Conservation (phyloP, 768 basidiomycete genomes). For the Lactifluus echinatus region DNA sequence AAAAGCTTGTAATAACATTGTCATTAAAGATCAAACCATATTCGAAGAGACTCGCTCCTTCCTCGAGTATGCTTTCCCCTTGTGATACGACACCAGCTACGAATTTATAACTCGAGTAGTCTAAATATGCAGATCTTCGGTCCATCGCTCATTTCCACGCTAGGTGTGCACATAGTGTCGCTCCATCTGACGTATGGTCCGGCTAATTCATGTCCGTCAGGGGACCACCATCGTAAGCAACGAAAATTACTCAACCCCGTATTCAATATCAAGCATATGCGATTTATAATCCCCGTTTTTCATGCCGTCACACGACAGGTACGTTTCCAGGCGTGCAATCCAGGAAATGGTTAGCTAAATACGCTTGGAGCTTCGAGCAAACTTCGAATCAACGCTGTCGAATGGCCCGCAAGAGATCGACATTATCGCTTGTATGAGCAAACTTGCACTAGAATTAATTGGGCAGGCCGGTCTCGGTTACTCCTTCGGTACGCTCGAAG, state of each 20-base stretch:
- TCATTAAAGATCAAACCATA: background rate
- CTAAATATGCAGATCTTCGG: background rate
- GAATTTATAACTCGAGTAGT: background rate
- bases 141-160: background rate
- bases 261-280: slow-evolving; percentile 16
- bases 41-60: background rate
- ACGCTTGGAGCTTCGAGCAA: slow-evolving; percentile 28
- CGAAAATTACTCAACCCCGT: background rate
- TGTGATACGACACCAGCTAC: too few species aligned
- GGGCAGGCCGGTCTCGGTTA: slow-evolving; percentile 22
- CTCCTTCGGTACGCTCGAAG: slow-evolving; percentile 18
- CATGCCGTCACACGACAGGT: slow-evolving; percentile 15
- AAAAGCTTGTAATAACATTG: background rate
- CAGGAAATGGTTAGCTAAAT: slow-evolving; percentile 34
- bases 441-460: slow-evolving; percentile 22
- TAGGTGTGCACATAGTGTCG: background rate
- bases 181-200: background rate
- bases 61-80: background rate
- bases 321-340: slow-evolving; percentile 17
- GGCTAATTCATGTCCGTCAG: slow-evolving; percentile 1
- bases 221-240: slow-evolving; percentile 19
- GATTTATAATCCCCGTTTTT: slow-evolving; percentile 20
- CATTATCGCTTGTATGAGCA: slow-evolving; percentile 17
- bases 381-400: slow-evolving; percentile 19
- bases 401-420: slow-evolving; percentile 29